Evolutionary conservation across 202 grass and related monocot genomes (phyloP).

Genomic region (Panicum hallii): DNA sequence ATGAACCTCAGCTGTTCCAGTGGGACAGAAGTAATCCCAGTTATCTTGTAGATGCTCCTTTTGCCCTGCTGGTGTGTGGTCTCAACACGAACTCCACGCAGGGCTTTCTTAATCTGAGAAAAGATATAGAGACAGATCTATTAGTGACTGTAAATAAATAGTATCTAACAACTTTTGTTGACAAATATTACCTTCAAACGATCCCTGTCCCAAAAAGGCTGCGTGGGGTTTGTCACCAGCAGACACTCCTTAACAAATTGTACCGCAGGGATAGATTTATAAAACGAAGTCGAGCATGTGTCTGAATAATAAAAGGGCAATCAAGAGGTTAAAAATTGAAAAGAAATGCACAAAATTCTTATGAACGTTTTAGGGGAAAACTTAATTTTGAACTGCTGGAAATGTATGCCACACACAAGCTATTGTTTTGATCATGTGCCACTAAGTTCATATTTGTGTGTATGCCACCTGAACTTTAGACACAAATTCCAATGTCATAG

Average conservation of each 20-base stretch:
- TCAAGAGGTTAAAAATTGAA: conserved; percentile 37
- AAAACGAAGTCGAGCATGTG: conserved; percentile 76
- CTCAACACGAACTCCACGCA: conserved; percentile 72
- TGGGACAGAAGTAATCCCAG: conserved; percentile 59
- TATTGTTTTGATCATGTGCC: not conserved
- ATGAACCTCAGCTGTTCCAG: conserved; percentile 64
- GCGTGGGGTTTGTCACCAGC: conserved; percentile 26
- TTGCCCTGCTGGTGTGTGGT: conserved; percentile 58
- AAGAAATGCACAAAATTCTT: conserved; percentile 6
- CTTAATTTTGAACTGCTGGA: not conserved
- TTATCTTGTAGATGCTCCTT: conserved; percentile 68
- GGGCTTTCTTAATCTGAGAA: conserved; percentile 72
- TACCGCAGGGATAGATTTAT: conserved; percentile 57
- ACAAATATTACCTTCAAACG: conserved; percentile 70
- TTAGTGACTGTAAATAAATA: conserved; percentile 23
- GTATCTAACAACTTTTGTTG: not conserved
- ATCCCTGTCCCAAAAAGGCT: conserved; percentile 65
- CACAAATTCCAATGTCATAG: not conserved
- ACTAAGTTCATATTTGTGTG: not conserved
- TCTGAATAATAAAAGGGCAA: conserved; percentile 52
- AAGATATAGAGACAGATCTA: conserved; percentile 14
- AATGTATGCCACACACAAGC: not conserved
- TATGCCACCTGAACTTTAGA: not conserved
- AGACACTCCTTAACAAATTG: conserved; percentile 58
- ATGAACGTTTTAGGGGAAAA: not conserved